A percentile compares a stretch with the other conserved stretches of the same genome.
These are phyloP conservation scores for Sphagnum contortum DNA, from an alignment of 225 moss, liverwort and hornwort genomes.

Conservation along the genomic window DNA sequence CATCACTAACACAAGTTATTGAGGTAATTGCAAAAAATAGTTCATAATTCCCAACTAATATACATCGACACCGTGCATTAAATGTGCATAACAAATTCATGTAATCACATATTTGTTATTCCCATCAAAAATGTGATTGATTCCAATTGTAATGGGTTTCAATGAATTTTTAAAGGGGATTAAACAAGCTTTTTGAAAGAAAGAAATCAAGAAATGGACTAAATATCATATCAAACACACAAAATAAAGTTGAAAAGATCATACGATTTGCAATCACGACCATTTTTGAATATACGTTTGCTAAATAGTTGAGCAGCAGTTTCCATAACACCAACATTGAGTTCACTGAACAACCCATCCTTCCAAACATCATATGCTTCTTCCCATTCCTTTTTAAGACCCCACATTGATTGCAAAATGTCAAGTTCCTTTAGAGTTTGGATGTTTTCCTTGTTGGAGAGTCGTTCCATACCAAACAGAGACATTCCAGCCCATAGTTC, in stretches of 20 bases:
- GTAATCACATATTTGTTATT: too few species aligned
- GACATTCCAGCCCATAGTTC: slow-evolving; percentile 84
- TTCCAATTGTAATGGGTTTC: too few species aligned
- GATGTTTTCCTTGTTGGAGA: slow-evolving; percentile 69
- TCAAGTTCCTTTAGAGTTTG: slow-evolving; percentile 75
- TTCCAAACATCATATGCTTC: slow-evolving; percentile 76
- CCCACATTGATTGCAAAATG: slow-evolving; percentile 62
- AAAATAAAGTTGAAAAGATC: neutral
- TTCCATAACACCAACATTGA: slow-evolving; percentile 73
- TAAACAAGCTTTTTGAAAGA: neutral
- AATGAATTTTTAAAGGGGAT: too few species aligned
- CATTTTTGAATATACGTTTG: slow-evolving; percentile 73
- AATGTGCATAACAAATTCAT: too few species aligned
- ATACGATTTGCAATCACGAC: slow-evolving; percentile 69
- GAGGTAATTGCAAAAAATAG: too few species aligned
- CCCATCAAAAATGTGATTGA: too few species aligned
- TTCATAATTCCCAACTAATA: too few species aligned
- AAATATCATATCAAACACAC: too few species aligned
- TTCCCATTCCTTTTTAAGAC: slow-evolving; percentile 73
- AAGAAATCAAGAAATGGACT: neutral
- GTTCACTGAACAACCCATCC: slow-evolving; percentile 68
- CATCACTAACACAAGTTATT: too few species aligned
- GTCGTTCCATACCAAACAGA: slow-evolving; percentile 75
- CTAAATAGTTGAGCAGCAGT: slow-evolving; percentile 53
- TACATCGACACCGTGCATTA: too few species aligned